These are phyloP conservation scores for Ceriops decandra DNA, from an alignment of 345 rosid genomes.

Conservation along the genomic window DNA sequence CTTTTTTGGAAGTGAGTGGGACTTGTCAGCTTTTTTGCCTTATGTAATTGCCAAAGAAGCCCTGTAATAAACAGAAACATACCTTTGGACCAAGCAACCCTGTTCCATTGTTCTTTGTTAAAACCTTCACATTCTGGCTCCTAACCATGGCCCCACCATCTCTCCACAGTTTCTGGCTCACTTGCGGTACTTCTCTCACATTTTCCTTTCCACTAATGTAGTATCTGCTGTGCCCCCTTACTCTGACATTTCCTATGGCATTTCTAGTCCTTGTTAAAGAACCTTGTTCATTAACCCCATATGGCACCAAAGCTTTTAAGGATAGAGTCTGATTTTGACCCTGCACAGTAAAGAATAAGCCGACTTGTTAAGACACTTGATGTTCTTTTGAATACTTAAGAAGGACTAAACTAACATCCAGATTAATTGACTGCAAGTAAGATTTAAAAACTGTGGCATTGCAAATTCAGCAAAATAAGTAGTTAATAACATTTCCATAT, in stretches of 20 bases:
- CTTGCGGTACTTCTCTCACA: slow-evolving; percentile 8
- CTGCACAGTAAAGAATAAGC: slow-evolving; percentile 27
- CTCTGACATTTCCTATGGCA: slow-evolving; percentile 19
- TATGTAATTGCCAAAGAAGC: no score
- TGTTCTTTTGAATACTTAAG: no score
- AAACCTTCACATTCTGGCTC: slow-evolving; percentile 22
- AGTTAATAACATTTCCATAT: no score
- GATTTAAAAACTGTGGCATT: no score
- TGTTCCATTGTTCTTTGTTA: slow-evolving; percentile 21
- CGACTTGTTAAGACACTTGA: slow-evolving; percentile 3
- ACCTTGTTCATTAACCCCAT: slow-evolving; percentile 23
- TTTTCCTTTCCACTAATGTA: slow-evolving; percentile 43
- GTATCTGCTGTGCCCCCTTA: slow-evolving; percentile 14
- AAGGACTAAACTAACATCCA: no score
- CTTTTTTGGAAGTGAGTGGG: no score
- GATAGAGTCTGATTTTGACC: slow-evolving; percentile 20
- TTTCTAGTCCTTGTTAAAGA: slow-evolving; percentile 14
- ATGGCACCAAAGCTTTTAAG: slow-evolving; percentile 24
- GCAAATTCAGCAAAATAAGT: no score
- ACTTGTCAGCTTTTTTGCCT: no score
- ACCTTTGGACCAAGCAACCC: slow-evolving; percentile 39
- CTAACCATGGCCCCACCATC: slow-evolving; percentile 20
- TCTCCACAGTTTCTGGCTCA: slow-evolving; percentile 20
- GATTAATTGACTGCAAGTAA: no score
- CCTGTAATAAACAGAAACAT: slow-evolving; percentile 9